Evolutionary conservation across 2,329 filamentous ascomycete genomes (phyloP).

Genomic region (Ascocoryne sarcoides): DNA sequence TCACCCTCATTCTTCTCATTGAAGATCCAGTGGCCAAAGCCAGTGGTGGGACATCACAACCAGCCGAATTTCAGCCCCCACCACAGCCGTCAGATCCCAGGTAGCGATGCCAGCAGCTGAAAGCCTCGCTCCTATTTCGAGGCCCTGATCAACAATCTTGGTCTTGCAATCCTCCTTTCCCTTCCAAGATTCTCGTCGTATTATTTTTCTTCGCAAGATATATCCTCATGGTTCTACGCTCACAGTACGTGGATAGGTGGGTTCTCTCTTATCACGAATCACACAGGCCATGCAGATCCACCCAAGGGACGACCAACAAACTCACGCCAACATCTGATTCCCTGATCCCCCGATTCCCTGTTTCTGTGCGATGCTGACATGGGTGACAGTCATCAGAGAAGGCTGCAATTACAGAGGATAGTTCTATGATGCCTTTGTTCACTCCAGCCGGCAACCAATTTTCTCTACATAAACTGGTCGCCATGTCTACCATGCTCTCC

Average conservation of each 20-base stretch:
- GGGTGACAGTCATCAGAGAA: neutral
- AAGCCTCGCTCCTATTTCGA: neutral
- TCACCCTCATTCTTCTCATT: too few relatives aligned
- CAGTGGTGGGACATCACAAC: neutral
- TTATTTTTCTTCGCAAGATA: too few relatives aligned
- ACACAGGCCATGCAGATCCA: too few relatives aligned
- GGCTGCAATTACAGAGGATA: neutral
- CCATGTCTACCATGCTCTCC: constrained; percentile 26
- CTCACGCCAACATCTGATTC: too few relatives aligned
- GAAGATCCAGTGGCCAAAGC: neutral
- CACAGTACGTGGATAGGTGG: too few relatives aligned
- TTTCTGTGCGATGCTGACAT: neutral
- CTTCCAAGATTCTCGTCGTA: too few relatives aligned
- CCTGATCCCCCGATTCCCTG: too few relatives aligned
- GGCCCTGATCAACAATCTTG: too few relatives aligned
- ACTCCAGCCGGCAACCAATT: constrained; percentile 25
- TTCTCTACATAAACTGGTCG: constrained; percentile 28
- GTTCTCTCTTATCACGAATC: too few relatives aligned
- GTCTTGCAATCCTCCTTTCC: neutral
- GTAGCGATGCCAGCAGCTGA: neutral
- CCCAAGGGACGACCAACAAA: too few relatives aligned
- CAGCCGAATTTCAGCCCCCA: neutral
- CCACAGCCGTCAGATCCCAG: neutral
- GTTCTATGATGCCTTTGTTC: constrained; percentile 12
- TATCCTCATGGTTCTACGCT: too few relatives aligned